phyloP scores from a whole-genome alignment of 176 grass and related monocot genomes.

The Alopecurus myosuroides region DNA sequence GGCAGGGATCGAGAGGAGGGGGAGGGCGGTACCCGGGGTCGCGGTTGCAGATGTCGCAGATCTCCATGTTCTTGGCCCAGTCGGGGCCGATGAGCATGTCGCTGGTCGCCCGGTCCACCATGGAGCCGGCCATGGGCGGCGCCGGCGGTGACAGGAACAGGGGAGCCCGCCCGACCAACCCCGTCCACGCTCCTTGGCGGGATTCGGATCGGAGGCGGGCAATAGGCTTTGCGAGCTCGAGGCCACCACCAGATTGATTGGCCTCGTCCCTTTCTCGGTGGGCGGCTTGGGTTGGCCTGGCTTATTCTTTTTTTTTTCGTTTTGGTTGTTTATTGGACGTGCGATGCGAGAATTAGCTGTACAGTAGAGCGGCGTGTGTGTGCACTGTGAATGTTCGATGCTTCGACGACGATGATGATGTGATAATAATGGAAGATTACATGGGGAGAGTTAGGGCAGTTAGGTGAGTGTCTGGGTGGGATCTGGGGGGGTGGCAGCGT shows the following conservation, averaged over 20 bases:
- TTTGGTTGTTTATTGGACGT: not conserved
- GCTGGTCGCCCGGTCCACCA: conserved; percentile 81
- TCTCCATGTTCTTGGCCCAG: conserved; percentile 98
- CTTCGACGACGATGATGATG: not conserved
- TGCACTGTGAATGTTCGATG: not conserved
- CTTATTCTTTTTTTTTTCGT: not conserved
- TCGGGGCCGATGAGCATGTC: conserved; percentile 84
- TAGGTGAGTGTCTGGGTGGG: not conserved
- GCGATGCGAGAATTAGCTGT: conserved; percentile 17
- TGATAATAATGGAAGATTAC: not conserved
- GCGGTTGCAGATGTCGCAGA: conserved; percentile 94
- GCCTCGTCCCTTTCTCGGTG: conserved; percentile 2
- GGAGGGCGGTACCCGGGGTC: conserved; percentile 60
- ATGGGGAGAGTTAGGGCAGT: not conserved
- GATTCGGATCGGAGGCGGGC: conserved; percentile 28
- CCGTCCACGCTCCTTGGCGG: not conserved
- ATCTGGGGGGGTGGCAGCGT: conserved; percentile 5
- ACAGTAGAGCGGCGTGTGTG: not conserved
- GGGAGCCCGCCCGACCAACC: not conserved
- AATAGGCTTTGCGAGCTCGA: not conserved
- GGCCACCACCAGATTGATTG: conserved; percentile 33
- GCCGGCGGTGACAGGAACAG: not conserved
- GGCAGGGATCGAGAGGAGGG: not conserved
- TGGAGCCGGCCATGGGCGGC: conserved; percentile 56
- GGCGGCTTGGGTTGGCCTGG: not conserved